Base-by-base conservation (phyloP, 345 rosid species). In the Erucastrum elatum region DNA sequence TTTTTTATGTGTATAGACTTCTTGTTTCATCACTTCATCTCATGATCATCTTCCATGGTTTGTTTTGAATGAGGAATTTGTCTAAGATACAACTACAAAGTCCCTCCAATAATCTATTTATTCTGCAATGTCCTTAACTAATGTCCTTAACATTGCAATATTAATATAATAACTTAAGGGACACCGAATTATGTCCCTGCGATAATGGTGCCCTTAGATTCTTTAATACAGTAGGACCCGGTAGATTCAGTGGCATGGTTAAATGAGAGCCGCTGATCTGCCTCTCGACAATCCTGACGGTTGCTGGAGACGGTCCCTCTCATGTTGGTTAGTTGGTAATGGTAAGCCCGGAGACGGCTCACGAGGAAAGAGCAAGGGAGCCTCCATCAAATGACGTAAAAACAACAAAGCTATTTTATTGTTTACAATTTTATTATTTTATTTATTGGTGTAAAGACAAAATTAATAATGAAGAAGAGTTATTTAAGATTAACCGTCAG, bases 351-450 rank as follows among this genome's bases (percentile, higher is more conserved):
- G 33, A 31, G 72, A 12, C 73, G 44, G 64, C 70, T 77, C 64
- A 77, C 69, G 75, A 77, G 70, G 64, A 70, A 77, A 63, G 60
- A 46, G 27, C 46, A 25, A 7, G 66, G 35, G 46, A 39, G 66
- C 67, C 59, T 29, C 11, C 6, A 0, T 0, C 0, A 68, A 59
- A 44, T 75, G 79, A 59, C 61, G 21, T 8, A 29, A 27, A 39
- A 56, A 31, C 26, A 51, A 46, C 13, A 46, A 46, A 12, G 55
- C 16, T 25, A 12, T 16, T 62, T 29, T 29, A 4, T 34, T 12
- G 2, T 60, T 59, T 0, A 26, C 4, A 12, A 61, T 12, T 41
- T 30, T 1, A 17, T 44, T 71, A 25, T 8, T 71, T 12, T 26
- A 6, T 58, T 70, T 33, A 8, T 15, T 16, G 0, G 26, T 6